Conservation (phyloP, 352 stramenopile species). For the Pythium insidiosum region DNA sequence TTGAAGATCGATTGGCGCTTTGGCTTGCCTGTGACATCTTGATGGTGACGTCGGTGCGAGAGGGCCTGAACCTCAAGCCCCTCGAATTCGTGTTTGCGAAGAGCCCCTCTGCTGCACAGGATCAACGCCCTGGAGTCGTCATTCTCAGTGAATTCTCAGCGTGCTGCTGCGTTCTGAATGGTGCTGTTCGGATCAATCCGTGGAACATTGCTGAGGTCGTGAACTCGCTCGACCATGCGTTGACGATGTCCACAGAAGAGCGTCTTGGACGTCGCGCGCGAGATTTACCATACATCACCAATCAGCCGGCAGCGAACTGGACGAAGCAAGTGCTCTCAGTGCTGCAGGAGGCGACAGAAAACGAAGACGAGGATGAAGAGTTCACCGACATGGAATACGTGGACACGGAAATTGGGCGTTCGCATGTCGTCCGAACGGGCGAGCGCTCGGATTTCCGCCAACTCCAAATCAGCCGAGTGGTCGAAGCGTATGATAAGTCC, state of each 20-base stretch:
- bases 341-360: constrained; percentile 70
- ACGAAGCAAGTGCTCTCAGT: constrained; percentile 93
- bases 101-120: constrained; percentile 33
- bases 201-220: constrained; percentile 94
- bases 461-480: constrained; percentile 74
- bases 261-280: constrained; percentile 84
- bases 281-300: constrained; percentile 96
- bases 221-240: constrained; percentile 88
- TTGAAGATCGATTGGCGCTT: constrained; percentile 89
- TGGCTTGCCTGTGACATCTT: constrained; percentile 95
- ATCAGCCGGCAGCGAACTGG: constrained; percentile 90
- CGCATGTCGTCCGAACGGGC: constrained; percentile 58
- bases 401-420: constrained; percentile 71
- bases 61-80: constrained; percentile 97
- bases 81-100: constrained; percentile 94
- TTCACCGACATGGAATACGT: constrained; percentile 87
- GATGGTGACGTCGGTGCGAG: constrained; percentile 93
- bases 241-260: constrained; percentile 90
- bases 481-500: constrained; percentile 80
- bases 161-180: constrained; percentile 94
- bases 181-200: constrained; percentile 94
- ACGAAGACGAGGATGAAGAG: constrained; percentile 57
- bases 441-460: constrained; percentile 75
- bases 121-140: constrained; percentile 87
- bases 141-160: constrained; percentile 96